Percentiles rank a stretch among this genome's conserved stretches.
phyloP scores from a whole-genome alignment of 2,329 filamentous ascomycete genomes.

The Celoporthe dispersa region DNA sequence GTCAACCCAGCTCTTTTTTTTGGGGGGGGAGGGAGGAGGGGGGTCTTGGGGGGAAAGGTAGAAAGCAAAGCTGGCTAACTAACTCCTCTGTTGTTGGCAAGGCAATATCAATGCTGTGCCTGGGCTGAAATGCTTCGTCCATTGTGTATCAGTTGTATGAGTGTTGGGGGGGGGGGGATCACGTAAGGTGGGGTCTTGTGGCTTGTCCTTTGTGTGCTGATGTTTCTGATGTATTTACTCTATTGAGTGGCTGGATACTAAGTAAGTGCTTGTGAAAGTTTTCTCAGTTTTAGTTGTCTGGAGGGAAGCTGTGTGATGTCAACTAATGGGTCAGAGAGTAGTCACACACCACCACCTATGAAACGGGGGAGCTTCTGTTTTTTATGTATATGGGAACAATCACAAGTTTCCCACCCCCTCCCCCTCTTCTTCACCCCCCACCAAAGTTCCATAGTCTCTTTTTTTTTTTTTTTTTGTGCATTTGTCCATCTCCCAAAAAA shows the following conservation, averaged over 20 bases:
- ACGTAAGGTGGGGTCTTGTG: not conserved
- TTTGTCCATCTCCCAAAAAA: not conserved
- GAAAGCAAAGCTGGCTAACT: conserved; percentile 12
- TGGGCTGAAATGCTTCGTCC: conserved; percentile 13
- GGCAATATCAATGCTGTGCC: conserved; percentile 17
- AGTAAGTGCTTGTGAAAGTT: not conserved
- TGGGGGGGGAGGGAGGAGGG: too few relatives aligned
- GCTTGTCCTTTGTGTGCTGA: not conserved
- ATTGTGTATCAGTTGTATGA: conserved; percentile 2
- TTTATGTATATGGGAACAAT: not conserved
- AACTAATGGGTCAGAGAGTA: not conserved
- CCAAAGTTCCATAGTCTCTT: not conserved
- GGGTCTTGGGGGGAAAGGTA: not conserved
- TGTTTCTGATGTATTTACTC: not conserved
- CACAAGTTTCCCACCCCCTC: not conserved
- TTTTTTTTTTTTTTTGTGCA: not conserved
- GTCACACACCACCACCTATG: not conserved
- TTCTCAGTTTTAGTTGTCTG: not conserved
- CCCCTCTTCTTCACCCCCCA: not conserved
- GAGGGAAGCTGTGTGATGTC: not conserved
- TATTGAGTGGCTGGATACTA: not conserved
- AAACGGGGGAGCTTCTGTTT: not conserved
- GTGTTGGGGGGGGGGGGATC: not conserved
- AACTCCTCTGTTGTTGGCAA: conserved; percentile 29
- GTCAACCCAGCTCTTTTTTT: not conserved